Evolutionary conservation across 257 asterid species (phyloP).

Genomic region (Cinchona pubescens): DNA sequence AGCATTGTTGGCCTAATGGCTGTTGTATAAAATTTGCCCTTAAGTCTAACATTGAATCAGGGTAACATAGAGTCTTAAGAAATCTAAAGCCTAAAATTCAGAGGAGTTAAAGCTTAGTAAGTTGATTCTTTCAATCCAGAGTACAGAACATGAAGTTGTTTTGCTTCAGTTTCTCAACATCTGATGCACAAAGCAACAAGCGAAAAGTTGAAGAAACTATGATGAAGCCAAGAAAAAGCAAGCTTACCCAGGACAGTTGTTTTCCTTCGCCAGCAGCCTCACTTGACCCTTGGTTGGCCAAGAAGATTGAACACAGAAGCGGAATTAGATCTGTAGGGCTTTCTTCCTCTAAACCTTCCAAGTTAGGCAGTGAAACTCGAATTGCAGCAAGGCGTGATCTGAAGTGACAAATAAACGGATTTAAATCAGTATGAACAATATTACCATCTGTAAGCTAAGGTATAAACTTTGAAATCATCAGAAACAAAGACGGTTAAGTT

Average conservation of each 20-base stretch:
- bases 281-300: constrained; percentile 72
- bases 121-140: neutral
- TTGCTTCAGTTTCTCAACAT: neutral
- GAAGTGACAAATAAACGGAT: constrained; percentile 3
- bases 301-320: constrained; percentile 64
- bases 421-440: neutral
- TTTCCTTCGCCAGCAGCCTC: constrained; percentile 68
- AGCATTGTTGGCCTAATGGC: too few relatives aligned
- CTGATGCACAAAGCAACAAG: neutral
- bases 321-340: constrained; percentile 48
- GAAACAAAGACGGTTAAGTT: neutral
- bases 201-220: neutral
- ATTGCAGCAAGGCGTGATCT: constrained; percentile 53
- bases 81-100: neutral
- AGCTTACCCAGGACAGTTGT: constrained; percentile 52
- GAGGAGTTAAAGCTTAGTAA: neutral
- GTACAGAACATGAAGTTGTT: neutral
- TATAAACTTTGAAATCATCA: neutral
- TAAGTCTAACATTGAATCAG: too few relatives aligned
- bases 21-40: too few relatives aligned
- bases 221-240: neutral
- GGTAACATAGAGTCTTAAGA: neutral
- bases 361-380: constrained; percentile 46
- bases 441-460: neutral
- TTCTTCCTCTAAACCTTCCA: constrained; percentile 34